phyloP scores from a whole-genome alignment of 495 filamentous ascomycete genomes.

The Penicillium nucicola region DNA sequence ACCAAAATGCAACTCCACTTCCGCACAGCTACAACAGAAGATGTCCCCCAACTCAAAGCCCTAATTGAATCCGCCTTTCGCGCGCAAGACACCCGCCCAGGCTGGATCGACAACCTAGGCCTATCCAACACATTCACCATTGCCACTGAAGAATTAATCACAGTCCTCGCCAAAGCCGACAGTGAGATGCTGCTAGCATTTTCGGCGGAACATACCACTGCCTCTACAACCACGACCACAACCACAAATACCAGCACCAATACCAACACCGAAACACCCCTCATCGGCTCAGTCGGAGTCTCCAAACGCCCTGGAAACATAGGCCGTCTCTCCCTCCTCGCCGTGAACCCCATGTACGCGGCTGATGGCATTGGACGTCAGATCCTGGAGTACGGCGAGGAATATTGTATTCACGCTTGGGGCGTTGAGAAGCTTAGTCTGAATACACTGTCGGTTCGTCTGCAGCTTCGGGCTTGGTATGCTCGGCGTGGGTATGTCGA shows the following conservation, averaged over 20 bases:
- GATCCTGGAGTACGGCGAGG: slow-evolving; percentile 38
- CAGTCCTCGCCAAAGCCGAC: slow-evolving; percentile 39
- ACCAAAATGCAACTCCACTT: slow-evolving; percentile 19
- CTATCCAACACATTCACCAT: slow-evolving; percentile 31
- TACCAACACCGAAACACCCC: slow-evolving; percentile 6
- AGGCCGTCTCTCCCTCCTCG: slow-evolving; percentile 41
- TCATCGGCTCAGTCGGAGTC: slow-evolving; percentile 35
- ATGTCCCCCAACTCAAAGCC: slow-evolving; percentile 24
- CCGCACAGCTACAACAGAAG: slow-evolving; percentile 25
- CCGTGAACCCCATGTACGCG: slow-evolving; percentile 35
- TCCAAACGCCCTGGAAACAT: slow-evolving; percentile 14
- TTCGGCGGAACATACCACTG: too few relatives aligned
- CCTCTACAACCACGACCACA: too few relatives aligned
- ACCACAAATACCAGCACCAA: too few relatives aligned
- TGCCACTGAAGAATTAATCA: slow-evolving; percentile 20
- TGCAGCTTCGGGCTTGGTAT: slow-evolving; percentile 44
- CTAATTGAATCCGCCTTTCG: slow-evolving; percentile 43
- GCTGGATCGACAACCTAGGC: slow-evolving; percentile 38
- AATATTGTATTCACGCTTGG: slow-evolving; percentile 30
- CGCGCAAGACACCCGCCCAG: slow-evolving; percentile 30
- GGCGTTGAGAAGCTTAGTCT: slow-evolving; percentile 28
- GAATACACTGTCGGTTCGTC: slow-evolving; percentile 36
- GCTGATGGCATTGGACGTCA: slow-evolving; percentile 37
- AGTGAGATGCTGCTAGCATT: slow-evolving; percentile 31
- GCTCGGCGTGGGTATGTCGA: slow-evolving; percentile 35